Evolutionary conservation across 176 grass and related monocot species (phyloP), one percentile per base, ranked within the genome.

Genomic region (Otatea glauca): DNA sequence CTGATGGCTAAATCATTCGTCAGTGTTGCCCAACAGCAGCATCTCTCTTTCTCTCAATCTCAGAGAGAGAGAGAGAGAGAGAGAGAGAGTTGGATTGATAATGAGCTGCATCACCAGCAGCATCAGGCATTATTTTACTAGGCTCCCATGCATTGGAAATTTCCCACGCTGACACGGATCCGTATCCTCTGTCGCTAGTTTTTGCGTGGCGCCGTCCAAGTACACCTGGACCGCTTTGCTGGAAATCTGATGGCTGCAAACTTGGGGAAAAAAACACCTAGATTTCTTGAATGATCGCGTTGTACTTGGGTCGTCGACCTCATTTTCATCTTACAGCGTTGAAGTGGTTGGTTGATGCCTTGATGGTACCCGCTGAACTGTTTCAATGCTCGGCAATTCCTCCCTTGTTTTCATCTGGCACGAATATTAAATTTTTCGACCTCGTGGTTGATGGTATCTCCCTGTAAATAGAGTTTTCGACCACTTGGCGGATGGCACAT

Each of bases 111-210:
- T 6, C 35, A 21, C 3, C 47, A 20, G 55, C 65, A 35, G 78
- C 21, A 15, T 56, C 78, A 6, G 23, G 32, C 82, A n/a, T 76
- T 65, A 84, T 75, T 75, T 74, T 2, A 62, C n/a, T 27, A n/a
- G 34, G 47, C 45, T 9, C 70, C 20, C 59, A 21, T 17, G 82
- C 72, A 15, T 68, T 84, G 15, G 43, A 44, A 54, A 0, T 21
- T 20, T 5, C 29, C 42, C 38, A 37, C 32, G 49, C 32, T 63
- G 65, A 21, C 49, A 42, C 15, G 25, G 49, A 29, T 62, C 81
- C 25, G 81, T 38, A 50, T 37, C 44, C 8, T 16, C 32, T 53
- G 45, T 13, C 59, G 27, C 23, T 15, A 9, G 23, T 24, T 8
- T 35, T 21, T 25, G 50, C 35, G 35, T 58, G 35, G 65, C 62